Evolutionary conservation across 2,329 filamentous ascomycete genomes (phyloP).

Genomic region (Aspergillus eucalypticola): DNA sequence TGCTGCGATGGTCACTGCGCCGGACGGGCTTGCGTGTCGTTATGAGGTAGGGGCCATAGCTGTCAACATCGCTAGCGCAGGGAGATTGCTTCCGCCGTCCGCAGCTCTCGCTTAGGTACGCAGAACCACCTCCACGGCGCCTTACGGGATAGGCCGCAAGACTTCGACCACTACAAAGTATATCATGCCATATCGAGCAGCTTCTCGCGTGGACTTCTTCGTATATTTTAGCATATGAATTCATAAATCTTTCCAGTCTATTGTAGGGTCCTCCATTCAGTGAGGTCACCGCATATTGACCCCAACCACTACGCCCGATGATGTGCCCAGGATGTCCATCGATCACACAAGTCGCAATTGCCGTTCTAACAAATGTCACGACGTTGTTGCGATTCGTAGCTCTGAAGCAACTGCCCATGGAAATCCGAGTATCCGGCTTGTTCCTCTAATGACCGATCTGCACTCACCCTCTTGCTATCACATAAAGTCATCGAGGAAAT

Average conservation of each 20-base stretch:
- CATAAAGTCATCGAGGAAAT: slow-evolving; percentile 91
- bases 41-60: slow-evolving; percentile 22
- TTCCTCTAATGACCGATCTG: not conserved
- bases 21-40: slow-evolving; percentile 4
- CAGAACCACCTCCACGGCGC: not conserved
- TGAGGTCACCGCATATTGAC: not conserved
- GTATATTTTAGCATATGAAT: not conserved
- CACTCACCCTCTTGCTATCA: slow-evolving; percentile 42
- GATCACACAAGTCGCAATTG: not conserved
- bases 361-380: not conserved
- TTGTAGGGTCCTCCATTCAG: not conserved
- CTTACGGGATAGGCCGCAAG: not conserved
- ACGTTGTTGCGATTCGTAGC: not conserved
- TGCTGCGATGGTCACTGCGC: slow-evolving; percentile 2
- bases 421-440: not conserved
- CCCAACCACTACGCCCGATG: not conserved
- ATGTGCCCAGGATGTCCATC: not conserved
- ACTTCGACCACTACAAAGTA: not conserved
- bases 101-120: slow-evolving; percentile 18
- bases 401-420: not conserved
- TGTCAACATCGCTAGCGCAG: slow-evolving; percentile 42
- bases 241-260: not conserved
- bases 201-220: not conserved
- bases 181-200: not conserved
- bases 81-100: slow-evolving; percentile 19